These are phyloP conservation scores for Aspergillus carlsbadensis DNA, from an alignment of 495 filamentous ascomycete genomes.

Conservation along the genomic window DNA sequence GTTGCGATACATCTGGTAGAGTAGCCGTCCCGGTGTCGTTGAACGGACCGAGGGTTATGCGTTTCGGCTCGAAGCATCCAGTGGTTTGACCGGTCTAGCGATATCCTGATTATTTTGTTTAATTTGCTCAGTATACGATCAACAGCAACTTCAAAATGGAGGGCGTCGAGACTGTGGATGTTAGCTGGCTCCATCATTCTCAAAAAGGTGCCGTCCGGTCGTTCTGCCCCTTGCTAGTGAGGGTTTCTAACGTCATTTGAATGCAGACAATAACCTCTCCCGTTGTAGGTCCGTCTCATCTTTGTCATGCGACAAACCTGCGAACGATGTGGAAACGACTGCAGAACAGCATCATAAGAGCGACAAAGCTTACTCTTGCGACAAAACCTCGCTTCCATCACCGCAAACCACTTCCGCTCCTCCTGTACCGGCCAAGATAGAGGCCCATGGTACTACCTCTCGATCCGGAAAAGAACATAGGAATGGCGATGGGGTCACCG, in stretches of 20 bases:
- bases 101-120: not conserved
- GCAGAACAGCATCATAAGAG: constrained; percentile 19
- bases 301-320: constrained; percentile 27
- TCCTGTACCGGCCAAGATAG: constrained; percentile 16
- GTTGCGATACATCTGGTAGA: not conserved
- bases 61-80: not conserved
- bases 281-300: constrained; percentile 42
- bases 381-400: constrained; percentile 23
- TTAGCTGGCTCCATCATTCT: constrained; percentile 68
- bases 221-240: not conserved
- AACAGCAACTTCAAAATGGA: constrained; percentile 45
- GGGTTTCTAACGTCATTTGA: not conserved
- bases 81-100: not conserved
- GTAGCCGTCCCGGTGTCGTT: not conserved
- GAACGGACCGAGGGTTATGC: constrained; percentile 3
- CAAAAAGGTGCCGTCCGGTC: constrained; percentile 50
- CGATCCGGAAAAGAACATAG: constrained; percentile 25
- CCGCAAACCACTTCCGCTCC: constrained; percentile 18
- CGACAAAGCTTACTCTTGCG: constrained; percentile 18
- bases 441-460: constrained; percentile 13
- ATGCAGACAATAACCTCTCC: constrained; percentile 34
- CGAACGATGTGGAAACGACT: constrained; percentile 21
- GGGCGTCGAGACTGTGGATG: constrained; percentile 64
- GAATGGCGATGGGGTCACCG: constrained; percentile 15
- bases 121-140: not conserved